Conservation (phyloP, 2,329 filamentous ascomycete genomes). For the Arthrobotrys sphaeroides region DNA sequence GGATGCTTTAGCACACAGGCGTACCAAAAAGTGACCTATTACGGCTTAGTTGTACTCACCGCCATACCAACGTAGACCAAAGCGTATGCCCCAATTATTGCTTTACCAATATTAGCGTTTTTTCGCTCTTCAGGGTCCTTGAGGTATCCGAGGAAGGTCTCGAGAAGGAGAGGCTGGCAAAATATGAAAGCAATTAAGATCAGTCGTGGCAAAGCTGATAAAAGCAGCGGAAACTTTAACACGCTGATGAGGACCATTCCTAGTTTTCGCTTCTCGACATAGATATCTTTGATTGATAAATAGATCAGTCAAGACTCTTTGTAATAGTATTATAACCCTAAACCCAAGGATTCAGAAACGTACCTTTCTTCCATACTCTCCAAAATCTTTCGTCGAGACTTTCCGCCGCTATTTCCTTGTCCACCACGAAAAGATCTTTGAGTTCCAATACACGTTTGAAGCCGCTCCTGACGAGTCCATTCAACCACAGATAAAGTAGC, state of each 20-base stretch:
- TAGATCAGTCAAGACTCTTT: not conserved
- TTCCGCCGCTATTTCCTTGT: constrained; percentile 59
- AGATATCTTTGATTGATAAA: not conserved
- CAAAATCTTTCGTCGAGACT: constrained; percentile 62
- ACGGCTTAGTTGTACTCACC: not conserved
- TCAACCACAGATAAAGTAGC: constrained; percentile 61
- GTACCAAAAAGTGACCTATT: constrained; percentile 50
- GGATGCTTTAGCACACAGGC: not conserved
- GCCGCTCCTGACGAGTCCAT: constrained; percentile 60
- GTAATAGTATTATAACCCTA: too few species aligned
- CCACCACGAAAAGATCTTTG: constrained; percentile 53
- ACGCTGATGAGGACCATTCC: not conserved
- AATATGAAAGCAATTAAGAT: constrained; percentile 59
- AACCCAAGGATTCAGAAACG: too few species aligned
- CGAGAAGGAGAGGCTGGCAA: constrained; percentile 60
- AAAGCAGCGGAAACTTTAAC: constrained; percentile 44
- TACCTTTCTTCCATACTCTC: constrained; percentile 59
- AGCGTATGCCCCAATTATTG: constrained; percentile 59
- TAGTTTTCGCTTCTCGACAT: not conserved
- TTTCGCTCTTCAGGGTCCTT: constrained; percentile 44
- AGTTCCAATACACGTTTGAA: constrained; percentile 51
- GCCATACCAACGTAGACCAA: constrained; percentile 60
- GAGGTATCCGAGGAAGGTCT: constrained; percentile 59
- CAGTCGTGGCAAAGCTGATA: constrained; percentile 58
- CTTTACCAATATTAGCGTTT: constrained; percentile 56